Conservation (phyloP, 441 rosid genomes). For the Aquilaria agallochum region DNA sequence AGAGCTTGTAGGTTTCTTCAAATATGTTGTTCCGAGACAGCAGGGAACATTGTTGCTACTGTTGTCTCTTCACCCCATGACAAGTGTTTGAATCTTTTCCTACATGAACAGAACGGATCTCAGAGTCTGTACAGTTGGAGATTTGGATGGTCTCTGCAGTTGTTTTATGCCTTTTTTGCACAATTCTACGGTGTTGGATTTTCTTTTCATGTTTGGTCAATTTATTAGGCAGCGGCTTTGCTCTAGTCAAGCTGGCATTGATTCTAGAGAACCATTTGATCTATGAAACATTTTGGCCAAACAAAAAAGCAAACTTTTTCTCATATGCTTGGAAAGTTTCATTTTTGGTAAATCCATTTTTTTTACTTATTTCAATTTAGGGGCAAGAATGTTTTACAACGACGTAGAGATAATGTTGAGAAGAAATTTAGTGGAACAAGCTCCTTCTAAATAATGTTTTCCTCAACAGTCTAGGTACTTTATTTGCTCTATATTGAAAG, state of each 20-base stretch:
- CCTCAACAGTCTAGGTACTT: slow-evolving; percentile 35
- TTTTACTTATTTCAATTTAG: slow-evolving; percentile 21
- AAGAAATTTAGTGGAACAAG: slow-evolving; percentile 48
- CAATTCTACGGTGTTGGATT: slow-evolving; percentile 10
- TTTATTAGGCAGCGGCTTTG: slow-evolving; percentile 47
- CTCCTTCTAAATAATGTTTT: slow-evolving; percentile 23
- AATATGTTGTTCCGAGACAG: slow-evolving; percentile 18
- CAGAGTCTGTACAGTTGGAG: slow-evolving; percentile 16
- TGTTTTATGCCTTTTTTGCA: not conserved
- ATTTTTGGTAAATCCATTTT: not conserved
- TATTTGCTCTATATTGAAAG: not conserved
- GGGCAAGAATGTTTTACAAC: slow-evolving; percentile 44
- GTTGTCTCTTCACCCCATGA: slow-evolving; percentile 35
- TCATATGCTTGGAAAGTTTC: not conserved
- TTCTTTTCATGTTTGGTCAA: slow-evolving; percentile 9
- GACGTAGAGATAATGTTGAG: slow-evolving; percentile 44
- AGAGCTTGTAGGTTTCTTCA: slow-evolving; percentile 39
- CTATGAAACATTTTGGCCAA: slow-evolving; percentile 28
- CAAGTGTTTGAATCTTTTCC: slow-evolving; percentile 30
- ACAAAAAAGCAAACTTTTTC: not conserved
- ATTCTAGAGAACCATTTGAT: slow-evolving; percentile 47
- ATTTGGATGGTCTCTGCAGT: not conserved
- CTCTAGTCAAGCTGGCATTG: slow-evolving; percentile 46
- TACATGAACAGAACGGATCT: slow-evolving; percentile 38
- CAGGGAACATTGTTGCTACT: slow-evolving; percentile 19